Conservation (phyloP, 2,329 filamentous ascomycete genomes). For the Xylariaceae sp. region DNA sequence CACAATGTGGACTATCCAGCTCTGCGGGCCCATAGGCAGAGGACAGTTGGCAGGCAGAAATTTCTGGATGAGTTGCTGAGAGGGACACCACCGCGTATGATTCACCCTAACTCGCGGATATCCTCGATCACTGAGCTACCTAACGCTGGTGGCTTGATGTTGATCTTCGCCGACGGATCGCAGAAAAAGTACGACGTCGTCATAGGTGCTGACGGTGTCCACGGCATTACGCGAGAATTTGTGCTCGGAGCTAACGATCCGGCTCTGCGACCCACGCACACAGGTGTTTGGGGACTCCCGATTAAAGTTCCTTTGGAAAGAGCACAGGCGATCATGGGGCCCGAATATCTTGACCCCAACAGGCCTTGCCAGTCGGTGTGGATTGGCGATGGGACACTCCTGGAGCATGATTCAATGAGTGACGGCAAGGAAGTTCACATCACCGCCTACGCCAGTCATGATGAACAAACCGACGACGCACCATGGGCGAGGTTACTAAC, state of each 20-base stretch:
- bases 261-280: conserved; percentile 27
- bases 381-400: conserved; percentile 37
- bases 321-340: conserved; percentile 37
- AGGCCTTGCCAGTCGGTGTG: conserved; percentile 36
- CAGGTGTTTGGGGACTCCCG: conserved; percentile 38
- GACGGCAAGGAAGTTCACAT: conserved; percentile 39
- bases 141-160: conserved; percentile 24
- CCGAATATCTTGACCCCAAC: conserved; percentile 33
- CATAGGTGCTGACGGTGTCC: conserved; percentile 37
- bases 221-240: conserved; percentile 33
- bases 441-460: conserved; percentile 26
- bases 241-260: conserved; percentile 34
- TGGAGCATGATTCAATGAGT: conserved; percentile 36
- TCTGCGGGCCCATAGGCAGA: conserved; percentile 15
- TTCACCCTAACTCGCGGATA: conserved; percentile 36
- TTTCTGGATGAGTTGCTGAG: conserved; percentile 36
- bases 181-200: conserved; percentile 40
- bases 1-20: conserved; percentile 25
- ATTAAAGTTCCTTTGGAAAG: conserved; percentile 35
- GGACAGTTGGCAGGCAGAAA: conserved; percentile 36
- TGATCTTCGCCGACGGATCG: conserved; percentile 37
- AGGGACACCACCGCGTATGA: conserved; percentile 34
- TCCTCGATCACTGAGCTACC: conserved; percentile 31
- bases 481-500: conserved; percentile 40
- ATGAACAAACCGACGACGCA: conserved; percentile 17